These are phyloP conservation scores for Colletotrichum agaves DNA, from an alignment of 2,329 filamentous ascomycete species.

Conservation along the genomic window DNA sequence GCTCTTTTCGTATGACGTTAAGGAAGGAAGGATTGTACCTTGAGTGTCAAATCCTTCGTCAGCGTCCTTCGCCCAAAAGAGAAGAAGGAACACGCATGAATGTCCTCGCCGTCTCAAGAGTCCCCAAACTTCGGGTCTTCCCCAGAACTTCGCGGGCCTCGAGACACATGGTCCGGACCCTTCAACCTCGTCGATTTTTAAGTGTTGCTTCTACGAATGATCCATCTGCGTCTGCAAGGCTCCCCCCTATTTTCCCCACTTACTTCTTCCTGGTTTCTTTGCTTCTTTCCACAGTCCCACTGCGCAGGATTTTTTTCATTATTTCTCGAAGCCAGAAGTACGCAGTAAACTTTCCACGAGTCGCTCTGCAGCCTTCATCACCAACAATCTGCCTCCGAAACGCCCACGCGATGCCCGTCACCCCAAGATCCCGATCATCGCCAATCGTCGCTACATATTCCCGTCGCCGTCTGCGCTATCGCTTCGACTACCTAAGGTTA, in stretches of 20 bases:
- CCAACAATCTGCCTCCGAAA: neutral
- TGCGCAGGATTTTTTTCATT: neutral
- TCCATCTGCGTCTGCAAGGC: slow-evolving; percentile 17
- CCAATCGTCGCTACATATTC: slow-evolving; percentile 3
- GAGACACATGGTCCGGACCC: slow-evolving; percentile 6
- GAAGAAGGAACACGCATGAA: too few species aligned
- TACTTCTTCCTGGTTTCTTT: slow-evolving; percentile 3
- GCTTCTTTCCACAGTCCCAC: neutral
- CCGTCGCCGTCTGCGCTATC: neutral
- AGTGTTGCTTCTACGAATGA: neutral
- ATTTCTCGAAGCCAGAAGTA: neutral
- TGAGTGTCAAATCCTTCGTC: too few species aligned
- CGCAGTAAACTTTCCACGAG: slow-evolving; percentile 7
- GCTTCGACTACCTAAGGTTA: neutral
- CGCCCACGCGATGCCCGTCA: neutral
- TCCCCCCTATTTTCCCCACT: slow-evolving; percentile 13
- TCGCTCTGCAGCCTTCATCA: neutral
- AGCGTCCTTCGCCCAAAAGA: too few species aligned
- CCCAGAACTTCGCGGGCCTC: neutral
- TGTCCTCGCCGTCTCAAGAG: too few species aligned
- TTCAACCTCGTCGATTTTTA: neutral
- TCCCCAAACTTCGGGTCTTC: too few species aligned
- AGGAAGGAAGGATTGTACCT: too few species aligned
- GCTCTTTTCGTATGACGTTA: too few species aligned
- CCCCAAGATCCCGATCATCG: neutral